Conservation (phyloP, 192 early-diverging fungal species). For the Mortierella hygrophila region DNA sequence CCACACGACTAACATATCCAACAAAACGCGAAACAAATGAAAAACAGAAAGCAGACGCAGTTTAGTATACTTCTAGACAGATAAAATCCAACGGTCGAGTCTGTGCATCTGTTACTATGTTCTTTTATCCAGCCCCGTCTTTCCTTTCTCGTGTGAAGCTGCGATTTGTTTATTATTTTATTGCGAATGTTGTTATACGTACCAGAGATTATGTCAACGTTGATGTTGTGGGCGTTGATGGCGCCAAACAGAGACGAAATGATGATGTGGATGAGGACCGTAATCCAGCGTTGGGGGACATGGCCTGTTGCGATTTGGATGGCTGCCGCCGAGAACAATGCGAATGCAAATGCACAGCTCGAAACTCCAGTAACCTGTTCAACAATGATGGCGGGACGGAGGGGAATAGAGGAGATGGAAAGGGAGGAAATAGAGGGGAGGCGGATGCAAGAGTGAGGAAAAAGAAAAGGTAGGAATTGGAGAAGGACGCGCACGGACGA, state of each 20-base stretch:
- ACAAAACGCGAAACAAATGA: neutral
- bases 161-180: neutral
- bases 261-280: conserved; percentile 27
- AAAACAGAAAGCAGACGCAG: neutral
- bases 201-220: conserved; percentile 33
- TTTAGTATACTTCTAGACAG: neutral
- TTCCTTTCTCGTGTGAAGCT: neutral
- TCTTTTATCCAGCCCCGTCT: neutral
- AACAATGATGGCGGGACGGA: neutral
- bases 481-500: neutral
- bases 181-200: neutral
- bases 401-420: neutral
- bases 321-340: conserved; percentile 15
- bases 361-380: conserved; percentile 21
- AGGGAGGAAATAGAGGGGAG: neutral
- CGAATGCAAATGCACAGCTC: conserved; percentile 46
- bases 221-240: conserved; percentile 24
- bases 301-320: conserved; percentile 28
- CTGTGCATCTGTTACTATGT: neutral
- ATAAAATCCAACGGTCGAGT: neutral
- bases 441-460: neutral
- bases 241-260: conserved; percentile 26
- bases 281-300: conserved; percentile 19
- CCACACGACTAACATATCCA: conserved; percentile 19
- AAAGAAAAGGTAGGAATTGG: neutral